phyloP scores from a whole-genome alignment of 495 filamentous ascomycete species.

The Penicillium lagena region DNA sequence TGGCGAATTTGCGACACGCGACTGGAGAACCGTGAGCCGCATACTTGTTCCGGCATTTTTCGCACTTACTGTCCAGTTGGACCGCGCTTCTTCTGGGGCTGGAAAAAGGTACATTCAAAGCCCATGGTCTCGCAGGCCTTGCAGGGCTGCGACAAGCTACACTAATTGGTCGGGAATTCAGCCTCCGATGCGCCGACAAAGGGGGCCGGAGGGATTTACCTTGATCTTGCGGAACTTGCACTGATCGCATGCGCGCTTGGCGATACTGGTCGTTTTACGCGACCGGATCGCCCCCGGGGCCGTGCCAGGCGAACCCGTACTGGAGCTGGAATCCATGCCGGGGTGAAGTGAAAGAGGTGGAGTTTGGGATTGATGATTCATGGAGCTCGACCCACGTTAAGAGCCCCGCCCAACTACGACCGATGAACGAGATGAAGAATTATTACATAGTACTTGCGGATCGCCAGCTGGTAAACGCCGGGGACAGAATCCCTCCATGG shows the following conservation, averaged over 20 bases:
- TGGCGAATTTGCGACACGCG: constrained; percentile 37
- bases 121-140: constrained; percentile 32
- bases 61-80: constrained; percentile 35
- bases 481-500: constrained; percentile 68
- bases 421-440: not conserved
- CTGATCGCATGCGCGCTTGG: constrained; percentile 35
- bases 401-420: not conserved
- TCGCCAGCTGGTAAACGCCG: constrained; percentile 71
- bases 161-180: constrained; percentile 19
- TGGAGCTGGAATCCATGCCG: constrained; percentile 14
- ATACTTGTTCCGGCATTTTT: too few relatives aligned
- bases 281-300: constrained; percentile 22
- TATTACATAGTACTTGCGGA: constrained; percentile 6
- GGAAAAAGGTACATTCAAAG: constrained; percentile 40
- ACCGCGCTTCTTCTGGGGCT: constrained; percentile 38
- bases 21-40: constrained; percentile 6
- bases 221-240: constrained; percentile 41
- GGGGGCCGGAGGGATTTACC: constrained; percentile 15
- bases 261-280: constrained; percentile 22
- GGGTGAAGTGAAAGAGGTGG: not conserved
- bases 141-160: constrained; percentile 35
- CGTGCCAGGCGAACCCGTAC: constrained; percentile 9
- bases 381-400: not conserved
- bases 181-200: not conserved
- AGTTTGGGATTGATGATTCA: too few relatives aligned